Evolutionary conservation across 163 green algal genomes (phyloP).

Genomic region (Coccomyxa subellipsoidea): DNA sequence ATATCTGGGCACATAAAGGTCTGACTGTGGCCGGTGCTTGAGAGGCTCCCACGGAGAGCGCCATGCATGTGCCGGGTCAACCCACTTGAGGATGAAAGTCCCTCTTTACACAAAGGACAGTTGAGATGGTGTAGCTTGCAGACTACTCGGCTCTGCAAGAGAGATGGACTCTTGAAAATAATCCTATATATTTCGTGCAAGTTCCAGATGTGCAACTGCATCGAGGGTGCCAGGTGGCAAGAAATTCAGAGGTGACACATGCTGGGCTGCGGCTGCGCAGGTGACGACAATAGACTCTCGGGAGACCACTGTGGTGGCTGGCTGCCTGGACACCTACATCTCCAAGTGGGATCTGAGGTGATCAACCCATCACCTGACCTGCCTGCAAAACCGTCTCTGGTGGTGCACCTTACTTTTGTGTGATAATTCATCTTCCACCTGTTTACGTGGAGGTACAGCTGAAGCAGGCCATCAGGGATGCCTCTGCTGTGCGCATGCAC

Average conservation of each 20-base stretch:
- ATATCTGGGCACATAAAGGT: background rate
- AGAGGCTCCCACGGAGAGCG: background rate
- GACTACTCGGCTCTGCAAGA: no score
- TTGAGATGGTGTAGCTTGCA: no score
- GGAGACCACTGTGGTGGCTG: background rate
- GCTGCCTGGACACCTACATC: background rate
- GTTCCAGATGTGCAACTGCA: no score
- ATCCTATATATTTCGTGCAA: no score
- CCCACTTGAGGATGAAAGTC: background rate
- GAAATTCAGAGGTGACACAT: background rate
- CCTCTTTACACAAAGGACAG: background rate
- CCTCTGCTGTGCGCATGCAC: no score
- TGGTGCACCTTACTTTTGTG: no score
- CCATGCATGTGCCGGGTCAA: background rate
- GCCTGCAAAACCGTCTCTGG: no score
- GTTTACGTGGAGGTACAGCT: no score
- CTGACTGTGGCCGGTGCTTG: background rate
- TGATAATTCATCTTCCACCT: no score
- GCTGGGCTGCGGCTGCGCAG: background rate
- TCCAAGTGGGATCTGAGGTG: conserved; percentile 2
- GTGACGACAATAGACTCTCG: background rate
- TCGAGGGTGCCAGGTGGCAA: no score
- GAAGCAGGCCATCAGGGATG: no score
- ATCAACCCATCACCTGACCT: background rate
- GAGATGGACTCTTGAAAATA: no score